These are phyloP conservation scores for Ceratocystis albifundus DNA, from an alignment of 2,329 filamentous ascomycete genomes.

Conservation along the genomic window DNA sequence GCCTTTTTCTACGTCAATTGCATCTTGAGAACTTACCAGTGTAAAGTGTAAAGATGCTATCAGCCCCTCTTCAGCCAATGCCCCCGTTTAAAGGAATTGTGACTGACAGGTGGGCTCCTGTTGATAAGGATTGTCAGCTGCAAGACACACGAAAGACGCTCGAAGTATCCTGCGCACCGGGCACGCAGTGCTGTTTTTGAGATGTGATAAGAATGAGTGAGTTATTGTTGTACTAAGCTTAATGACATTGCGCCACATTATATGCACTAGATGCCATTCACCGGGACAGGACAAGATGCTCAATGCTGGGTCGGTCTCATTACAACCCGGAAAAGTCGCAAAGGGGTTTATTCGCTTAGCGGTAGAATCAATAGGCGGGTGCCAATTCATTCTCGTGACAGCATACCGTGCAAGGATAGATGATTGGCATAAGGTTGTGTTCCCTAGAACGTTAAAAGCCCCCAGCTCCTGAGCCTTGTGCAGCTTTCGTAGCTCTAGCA, in stretches of 20 bases:
- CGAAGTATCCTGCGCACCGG: background rate
- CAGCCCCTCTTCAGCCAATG: background rate
- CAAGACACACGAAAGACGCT: background rate
- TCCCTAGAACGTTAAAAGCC: background rate
- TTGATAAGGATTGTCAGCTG: constrained; percentile 9
- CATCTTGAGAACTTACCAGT: background rate
- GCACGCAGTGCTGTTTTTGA: background rate
- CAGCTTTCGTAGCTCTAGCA: too few species aligned
- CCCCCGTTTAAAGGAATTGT: background rate
- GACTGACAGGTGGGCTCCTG: constrained; percentile 1
- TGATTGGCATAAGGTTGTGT: background rate
- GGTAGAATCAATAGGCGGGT: background rate
- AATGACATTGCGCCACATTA: too few species aligned
- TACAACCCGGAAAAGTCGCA: too few species aligned
- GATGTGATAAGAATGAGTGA: background rate
- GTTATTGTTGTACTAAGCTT: too few species aligned
- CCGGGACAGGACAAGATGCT: too few species aligned
- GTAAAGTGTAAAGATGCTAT: background rate
- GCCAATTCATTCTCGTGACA: constrained; percentile 10
- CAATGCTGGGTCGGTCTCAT: too few species aligned
- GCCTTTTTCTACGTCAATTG: background rate
- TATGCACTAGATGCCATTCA: too few species aligned
- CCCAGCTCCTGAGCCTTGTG: too few species aligned
- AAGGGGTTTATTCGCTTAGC: background rate
- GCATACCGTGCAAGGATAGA: background rate